Evolutionary conservation across 257 asterid species (phyloP), one percentile per base, ranked within the genome.

Genomic region (Asclepias syriaca): DNA sequence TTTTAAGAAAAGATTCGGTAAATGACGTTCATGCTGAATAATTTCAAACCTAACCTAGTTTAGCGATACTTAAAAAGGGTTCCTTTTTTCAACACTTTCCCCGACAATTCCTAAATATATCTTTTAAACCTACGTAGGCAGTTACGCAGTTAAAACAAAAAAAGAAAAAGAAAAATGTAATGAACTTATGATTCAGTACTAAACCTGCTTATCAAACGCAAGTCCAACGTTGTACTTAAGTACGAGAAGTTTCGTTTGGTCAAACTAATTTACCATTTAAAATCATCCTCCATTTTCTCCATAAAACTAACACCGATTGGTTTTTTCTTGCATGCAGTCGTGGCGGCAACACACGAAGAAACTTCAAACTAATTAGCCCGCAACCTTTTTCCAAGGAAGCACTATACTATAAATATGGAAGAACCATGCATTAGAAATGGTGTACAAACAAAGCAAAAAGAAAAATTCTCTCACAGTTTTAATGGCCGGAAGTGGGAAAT

Each of bases 401-500:
- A 57, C 63, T 57, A 57, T 22, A 24, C 53, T 22, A 58, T 58
- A 50, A 4, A 50, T 50, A 10, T 24, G 39, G 32, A 55, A 43
- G 48, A 43, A 55, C 14, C 32, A 55, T 8, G 60, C 65, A 58
- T 24, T 8, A 24, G 39, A 58, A 58, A 22, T 58, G 16, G 19
- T 24, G 39, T 58, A 11, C 65, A 58, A 58, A 2, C 3, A 24
- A 24, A 22, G 18, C 24, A 56, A 15, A 1, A 21, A 57, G 16
- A 1, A 21, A 21, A 9, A 49, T 49, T 22, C 16, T 10, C 63
- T 57, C 63, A 56, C 13, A 57, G 13, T 6, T 8, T 2, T 21
- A 70, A 78, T 78, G 82, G 64, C 68, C 9, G 65, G 71, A 19
- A 37, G 15, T 22, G 27, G 43, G 9, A 70, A 74, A 4, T 50